phyloP scores from a whole-genome alignment of 2,329 filamentous ascomycete species.

The Colletotrichum sansevieriae region DNA sequence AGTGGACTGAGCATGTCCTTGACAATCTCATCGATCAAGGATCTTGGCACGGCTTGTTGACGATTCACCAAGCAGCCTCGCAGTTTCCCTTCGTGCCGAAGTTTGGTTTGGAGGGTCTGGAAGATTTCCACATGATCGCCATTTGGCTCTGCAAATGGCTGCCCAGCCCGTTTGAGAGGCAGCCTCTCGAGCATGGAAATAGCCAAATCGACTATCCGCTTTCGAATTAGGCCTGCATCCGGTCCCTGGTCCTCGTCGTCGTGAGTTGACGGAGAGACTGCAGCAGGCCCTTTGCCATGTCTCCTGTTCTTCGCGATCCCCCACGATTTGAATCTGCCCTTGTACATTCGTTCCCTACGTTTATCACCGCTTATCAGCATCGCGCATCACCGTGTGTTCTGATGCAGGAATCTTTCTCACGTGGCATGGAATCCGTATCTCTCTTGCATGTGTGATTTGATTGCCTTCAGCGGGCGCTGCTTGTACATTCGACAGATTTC shows the following conservation, averaged over 20 bases:
- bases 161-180: not conserved
- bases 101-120: conserved; percentile 15
- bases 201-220: conserved; percentile 1
- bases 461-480: conserved; percentile 18
- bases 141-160: not conserved
- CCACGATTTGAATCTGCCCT: conserved; percentile 33
- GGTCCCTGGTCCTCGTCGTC: not conserved
- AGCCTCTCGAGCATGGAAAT: conserved; percentile 5
- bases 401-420: conserved; percentile 22
- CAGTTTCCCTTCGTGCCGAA: conserved; percentile 18
- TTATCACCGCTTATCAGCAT: conserved; percentile 1
- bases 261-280: not conserved
- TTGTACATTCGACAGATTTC: conserved; percentile 31
- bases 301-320: conserved; percentile 37
- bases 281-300: not conserved
- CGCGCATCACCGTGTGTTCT: not conserved
- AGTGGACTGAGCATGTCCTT: conserved; percentile 5
- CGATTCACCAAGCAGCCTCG: conserved; percentile 27
- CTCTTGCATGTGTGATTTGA: conserved; percentile 19
- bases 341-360: conserved; percentile 37
- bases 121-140: conserved; percentile 31
- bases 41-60: not conserved
- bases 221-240: conserved; percentile 1
- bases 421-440: conserved; percentile 30
- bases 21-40: not conserved